Conservation (phyloP, 805 yeast genomes). For the Nakazawaea sp. region DNA sequence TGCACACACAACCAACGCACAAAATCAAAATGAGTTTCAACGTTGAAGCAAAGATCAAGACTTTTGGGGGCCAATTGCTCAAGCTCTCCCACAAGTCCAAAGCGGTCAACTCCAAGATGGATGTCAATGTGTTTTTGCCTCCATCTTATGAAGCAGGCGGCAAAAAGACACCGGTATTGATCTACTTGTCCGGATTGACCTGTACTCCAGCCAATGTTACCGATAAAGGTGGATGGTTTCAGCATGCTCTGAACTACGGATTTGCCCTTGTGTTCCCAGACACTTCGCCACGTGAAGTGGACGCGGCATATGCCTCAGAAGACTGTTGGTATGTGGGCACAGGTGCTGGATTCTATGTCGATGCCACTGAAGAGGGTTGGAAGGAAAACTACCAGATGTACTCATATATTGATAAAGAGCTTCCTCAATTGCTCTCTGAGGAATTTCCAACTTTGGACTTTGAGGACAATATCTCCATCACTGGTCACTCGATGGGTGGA, state of each 20-base stretch:
- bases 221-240: constrained; percentile 86
- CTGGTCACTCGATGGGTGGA: constrained; percentile 99
- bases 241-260: constrained; percentile 73
- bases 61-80: constrained; percentile 68
- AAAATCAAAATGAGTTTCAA: constrained; percentile 37
- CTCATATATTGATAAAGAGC: constrained; percentile 70
- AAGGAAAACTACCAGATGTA: constrained; percentile 76
- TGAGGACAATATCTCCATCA: constrained; percentile 50
- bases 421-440: constrained; percentile 44
- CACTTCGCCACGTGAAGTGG: constrained; percentile 89
- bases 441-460: constrained; percentile 50
- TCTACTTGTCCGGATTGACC: constrained; percentile 83
- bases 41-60: constrained; percentile 44
- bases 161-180: constrained; percentile 58
- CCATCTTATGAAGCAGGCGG: constrained; percentile 28
- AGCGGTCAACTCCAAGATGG: constrained; percentile 66
- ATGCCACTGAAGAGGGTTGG: constrained; percentile 76
- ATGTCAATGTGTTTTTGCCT: constrained; percentile 80
- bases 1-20: not conserved
- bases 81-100: constrained; percentile 72
- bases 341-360: constrained; percentile 92
- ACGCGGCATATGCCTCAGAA: constrained; percentile 68
- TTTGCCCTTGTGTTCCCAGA: constrained; percentile 92
- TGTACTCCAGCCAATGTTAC: constrained; percentile 91
- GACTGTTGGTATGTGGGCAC: constrained; percentile 81